These are phyloP conservation scores for Craspedostauros australis DNA, from an alignment of 108 stramenopile species.

Conservation along the genomic window DNA sequence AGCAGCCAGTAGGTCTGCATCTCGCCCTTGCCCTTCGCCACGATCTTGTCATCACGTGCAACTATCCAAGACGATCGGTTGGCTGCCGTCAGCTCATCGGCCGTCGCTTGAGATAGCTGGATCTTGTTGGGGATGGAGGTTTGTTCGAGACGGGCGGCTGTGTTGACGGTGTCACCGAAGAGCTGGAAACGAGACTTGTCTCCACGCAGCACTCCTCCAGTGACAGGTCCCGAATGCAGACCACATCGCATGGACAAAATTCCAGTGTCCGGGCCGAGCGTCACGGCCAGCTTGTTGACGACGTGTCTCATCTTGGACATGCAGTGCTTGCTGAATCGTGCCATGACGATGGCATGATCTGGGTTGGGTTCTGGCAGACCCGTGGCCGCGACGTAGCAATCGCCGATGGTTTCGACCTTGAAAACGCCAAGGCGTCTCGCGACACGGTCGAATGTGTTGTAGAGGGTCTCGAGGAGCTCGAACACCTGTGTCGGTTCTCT, in stretches of 20 bases:
- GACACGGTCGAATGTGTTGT: conserved; percentile 3
- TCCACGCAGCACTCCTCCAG: conserved; percentile 43
- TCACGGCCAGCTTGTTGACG: conserved; percentile 2
- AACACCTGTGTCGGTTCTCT: conserved; percentile 8
- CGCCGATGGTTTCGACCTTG: conserved; percentile 37
- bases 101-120: conserved; percentile 34
- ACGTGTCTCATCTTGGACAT: conserved; percentile 16
- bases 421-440: conserved; percentile 5
- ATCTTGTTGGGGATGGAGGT: conserved; percentile 21
- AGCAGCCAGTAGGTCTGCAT: conserved; percentile 41
- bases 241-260: conserved; percentile 32
- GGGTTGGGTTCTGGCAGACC: conserved; percentile 14
- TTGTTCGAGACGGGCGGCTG: conserved; percentile 35
- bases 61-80: conserved; percentile 26
- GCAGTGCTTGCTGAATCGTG: conserved; percentile 29
- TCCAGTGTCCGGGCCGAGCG: conserved; percentile 18
- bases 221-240: conserved; percentile 36
- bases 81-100: conserved; percentile 18
- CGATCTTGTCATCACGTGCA: conserved; percentile 17
- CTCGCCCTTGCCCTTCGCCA: conserved; percentile 46
- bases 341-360: conserved; percentile 34
- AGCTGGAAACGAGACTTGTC: conserved; percentile 43
- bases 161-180: conserved; percentile 55
- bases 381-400: conserved; percentile 46
- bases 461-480: conserved; percentile 3